phyloP scores from a whole-genome alignment of 1,284 basidiomycete species.

The Sporisorium graminicola region DNA sequence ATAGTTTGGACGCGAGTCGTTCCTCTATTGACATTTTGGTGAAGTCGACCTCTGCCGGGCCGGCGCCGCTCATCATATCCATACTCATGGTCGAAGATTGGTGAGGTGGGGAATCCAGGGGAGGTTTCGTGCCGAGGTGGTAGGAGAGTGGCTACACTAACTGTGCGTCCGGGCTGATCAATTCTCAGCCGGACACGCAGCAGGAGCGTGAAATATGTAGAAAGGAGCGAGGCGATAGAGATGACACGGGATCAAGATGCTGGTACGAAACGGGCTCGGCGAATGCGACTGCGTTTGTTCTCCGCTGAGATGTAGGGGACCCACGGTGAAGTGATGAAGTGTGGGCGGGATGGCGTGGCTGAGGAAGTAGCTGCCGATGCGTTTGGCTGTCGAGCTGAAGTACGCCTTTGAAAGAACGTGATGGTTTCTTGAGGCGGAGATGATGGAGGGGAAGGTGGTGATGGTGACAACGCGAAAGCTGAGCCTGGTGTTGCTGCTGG shows the following conservation, averaged over 20 bases:
- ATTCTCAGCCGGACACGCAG: not conserved
- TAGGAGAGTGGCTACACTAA: not conserved
- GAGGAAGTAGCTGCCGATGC: not conserved
- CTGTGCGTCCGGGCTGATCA: slow-evolving; percentile 1
- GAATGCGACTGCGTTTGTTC: not conserved
- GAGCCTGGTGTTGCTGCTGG: slow-evolving; percentile 6
- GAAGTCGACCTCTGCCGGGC: slow-evolving; percentile 85
- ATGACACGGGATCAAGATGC: not conserved
- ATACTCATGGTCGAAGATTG: slow-evolving; percentile 29
- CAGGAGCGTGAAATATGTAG: not conserved
- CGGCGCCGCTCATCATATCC: slow-evolving; percentile 48
- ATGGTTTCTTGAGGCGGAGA: slow-evolving; percentile 18
- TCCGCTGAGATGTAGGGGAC: slow-evolving; percentile 1
- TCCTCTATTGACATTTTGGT: slow-evolving; percentile 83
- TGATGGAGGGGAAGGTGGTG: slow-evolving; percentile 15
- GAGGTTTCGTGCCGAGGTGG: not conserved
- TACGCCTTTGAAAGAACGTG: not conserved
- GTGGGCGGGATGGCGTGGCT: not conserved
- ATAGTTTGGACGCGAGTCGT: slow-evolving; percentile 80
- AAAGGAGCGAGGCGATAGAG: not conserved
- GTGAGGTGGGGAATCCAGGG: not conserved
- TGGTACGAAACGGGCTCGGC: not conserved
- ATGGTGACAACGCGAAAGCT: not conserved
- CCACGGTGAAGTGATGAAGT: not conserved
- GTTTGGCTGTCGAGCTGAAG: not conserved